Evolutionary conservation across 78 protist genomes (phyloP).

Genomic region (Anaeramoeba ignava): DNA sequence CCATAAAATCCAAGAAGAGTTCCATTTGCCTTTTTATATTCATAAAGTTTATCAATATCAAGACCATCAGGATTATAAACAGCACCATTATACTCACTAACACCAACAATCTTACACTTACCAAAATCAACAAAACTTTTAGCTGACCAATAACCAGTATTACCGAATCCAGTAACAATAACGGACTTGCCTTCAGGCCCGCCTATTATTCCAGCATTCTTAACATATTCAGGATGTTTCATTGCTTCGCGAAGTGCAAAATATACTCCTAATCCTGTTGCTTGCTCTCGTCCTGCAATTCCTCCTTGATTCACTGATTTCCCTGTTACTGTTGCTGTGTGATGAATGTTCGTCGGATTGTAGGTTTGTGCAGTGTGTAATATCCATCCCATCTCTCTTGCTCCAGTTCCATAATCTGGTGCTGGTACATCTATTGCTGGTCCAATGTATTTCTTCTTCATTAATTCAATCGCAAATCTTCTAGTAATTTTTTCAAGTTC

Average conservation of each 20-base stretch:
- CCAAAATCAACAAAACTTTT: slow-evolving; percentile 39
- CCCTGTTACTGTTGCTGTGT: slow-evolving; percentile 74
- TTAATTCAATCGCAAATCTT: slow-evolving; percentile 58
- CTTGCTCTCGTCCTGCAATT: slow-evolving; percentile 77
- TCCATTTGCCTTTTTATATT: slow-evolving; percentile 13
- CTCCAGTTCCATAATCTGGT: slow-evolving; percentile 78
- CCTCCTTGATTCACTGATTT: slow-evolving; percentile 73
- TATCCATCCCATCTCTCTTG: slow-evolving; percentile 82
- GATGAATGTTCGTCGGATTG: slow-evolving; percentile 40
- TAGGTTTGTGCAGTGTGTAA: slow-evolving; percentile 25
- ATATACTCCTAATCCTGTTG: slow-evolving; percentile 82
- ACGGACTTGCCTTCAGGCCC: slow-evolving; percentile 38
- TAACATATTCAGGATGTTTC: background rate
- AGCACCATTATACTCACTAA: slow-evolving; percentile 62
- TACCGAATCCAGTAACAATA: slow-evolving; percentile 79
- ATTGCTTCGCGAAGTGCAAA: slow-evolving; percentile 51
- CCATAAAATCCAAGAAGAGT: slow-evolving; percentile 21
- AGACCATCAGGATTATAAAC: slow-evolving; percentile 50
- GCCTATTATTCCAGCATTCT: background rate
- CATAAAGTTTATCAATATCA: slow-evolving; percentile 35
- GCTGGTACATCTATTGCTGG: slow-evolving; percentile 83
- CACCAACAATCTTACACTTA: slow-evolving; percentile 60
- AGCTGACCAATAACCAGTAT: slow-evolving; percentile 70
- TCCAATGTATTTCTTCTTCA: slow-evolving; percentile 63
- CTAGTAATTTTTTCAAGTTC: slow-evolving; percentile 75